Base-by-base conservation (phyloP, 345 rosid species). In the Jatropha curcas region DNA sequence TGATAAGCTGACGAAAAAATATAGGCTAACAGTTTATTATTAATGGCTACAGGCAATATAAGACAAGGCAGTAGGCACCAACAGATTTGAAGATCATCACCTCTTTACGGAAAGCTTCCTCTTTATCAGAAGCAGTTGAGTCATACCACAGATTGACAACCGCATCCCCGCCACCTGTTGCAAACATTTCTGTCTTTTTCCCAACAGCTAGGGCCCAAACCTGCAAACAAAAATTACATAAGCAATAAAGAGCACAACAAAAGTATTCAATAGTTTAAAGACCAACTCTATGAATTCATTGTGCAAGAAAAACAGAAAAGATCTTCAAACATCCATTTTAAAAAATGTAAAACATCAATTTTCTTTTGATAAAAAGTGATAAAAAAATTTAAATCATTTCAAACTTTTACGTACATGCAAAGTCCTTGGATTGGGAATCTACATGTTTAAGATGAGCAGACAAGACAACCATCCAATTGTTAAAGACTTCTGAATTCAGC, bases 191-290 rank as follows among this genome's bases (percentile, higher is more conserved):
- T 30, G 97, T 90, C 82, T 88, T 89, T 82, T 84, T 95, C 67
- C 99, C 98, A 22, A 95, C 83, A 65, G 98, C 92, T 87, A 95
- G 84, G 68, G 98, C 97, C 98, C 99, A 95, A 66, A 90, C 85
- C 98, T 95, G 81, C 68, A 78, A 77, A 52, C 50, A 28, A 63
- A 64, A 33, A 46, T 45, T 66, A 34, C 17, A 69, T 73, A 30
- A 25, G 43, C 65, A 76, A 79, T 41, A 73, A 82, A 59, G 37
- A 65, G 41, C 50, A 64, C 45, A 45, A 71, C 24, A 41, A 61
- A n/a, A 45, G 7, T 20, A 2, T 1, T 4, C 20, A 27, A 66
- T 27, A 14, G 43, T 12, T 45, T 17, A 33, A 58, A 59, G 27
- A 35, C 27, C 14, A 79, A 61, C 43, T 35, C 7, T 59, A 51